A percentile compares a stretch with the other conserved stretches of the same genome.
Conservation (phyloP, 306 rosid genomes). For the Sicyos baderoa region DNA sequence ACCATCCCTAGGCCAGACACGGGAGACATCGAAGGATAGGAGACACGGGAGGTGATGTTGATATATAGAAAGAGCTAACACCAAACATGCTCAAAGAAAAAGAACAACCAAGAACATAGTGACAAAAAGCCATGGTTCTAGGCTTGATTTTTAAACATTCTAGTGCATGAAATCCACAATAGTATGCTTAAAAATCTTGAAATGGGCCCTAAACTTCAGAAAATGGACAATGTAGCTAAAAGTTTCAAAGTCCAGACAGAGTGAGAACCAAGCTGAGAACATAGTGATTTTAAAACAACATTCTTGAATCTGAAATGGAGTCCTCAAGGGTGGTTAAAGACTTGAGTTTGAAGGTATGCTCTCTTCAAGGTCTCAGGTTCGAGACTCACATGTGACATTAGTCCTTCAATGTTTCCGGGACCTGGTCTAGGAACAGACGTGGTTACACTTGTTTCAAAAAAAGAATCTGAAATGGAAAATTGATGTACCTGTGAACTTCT, state of each 20-base stretch:
- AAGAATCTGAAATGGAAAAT: constrained; percentile 1
- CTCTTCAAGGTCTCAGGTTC: too few species aligned
- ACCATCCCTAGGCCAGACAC: too few species aligned
- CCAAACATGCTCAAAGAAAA: neutral
- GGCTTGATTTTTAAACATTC: neutral
- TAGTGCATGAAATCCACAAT: neutral
- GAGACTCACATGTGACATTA: too few species aligned
- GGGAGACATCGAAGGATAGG: too few species aligned
- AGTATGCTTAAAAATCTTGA: neutral
- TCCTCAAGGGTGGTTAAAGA: too few species aligned
- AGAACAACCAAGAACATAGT: neutral
- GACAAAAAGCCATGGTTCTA: neutral
- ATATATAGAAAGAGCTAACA: neutral
- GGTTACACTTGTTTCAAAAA: too few species aligned
- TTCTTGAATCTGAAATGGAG: constrained; percentile 1
- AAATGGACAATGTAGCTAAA: neutral
- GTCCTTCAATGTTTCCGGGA: too few species aligned
- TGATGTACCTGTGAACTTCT: constrained; percentile 62
- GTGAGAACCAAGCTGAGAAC: neutral
- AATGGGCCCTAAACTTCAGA: neutral
- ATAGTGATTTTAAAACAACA: neutral
- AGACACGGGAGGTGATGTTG: too few species aligned
- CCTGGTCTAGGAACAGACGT: too few species aligned
- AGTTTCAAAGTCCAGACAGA: neutral
- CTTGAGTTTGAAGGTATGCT: too few species aligned